Base-by-base conservation (phyloP, 2,329 filamentous ascomycete genomes). In the Pseudogymnoascus sp. region DNA sequence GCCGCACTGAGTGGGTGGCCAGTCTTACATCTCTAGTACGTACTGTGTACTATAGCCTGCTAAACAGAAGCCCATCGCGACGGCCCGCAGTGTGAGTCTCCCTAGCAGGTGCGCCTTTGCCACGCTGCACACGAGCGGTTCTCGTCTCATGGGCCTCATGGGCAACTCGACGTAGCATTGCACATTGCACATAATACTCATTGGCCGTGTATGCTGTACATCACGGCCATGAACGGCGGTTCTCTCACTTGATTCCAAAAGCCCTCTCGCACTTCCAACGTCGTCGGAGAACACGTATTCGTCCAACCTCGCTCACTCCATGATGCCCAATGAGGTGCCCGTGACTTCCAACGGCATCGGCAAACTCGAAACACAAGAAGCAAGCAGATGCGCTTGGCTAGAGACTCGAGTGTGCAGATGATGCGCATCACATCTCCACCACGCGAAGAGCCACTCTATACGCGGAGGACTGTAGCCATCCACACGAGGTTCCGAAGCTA, bases 291-390 rank as follows among this genome's bases (percentile, higher is more conserved):
- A 56, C 50, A 56, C 50, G 29, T 56, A 56, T 56, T 35, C 50
- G 29, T 56, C 50, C 50, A 35, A 56, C 46, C 23, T 35, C 29
- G 3, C 50, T 21, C 6, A 29, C 29, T 56, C 29, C 26, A 21
- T 13, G 10, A 13, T 21, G 46, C 29, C 46, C 46, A 56, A 56
- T 56, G 26, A 31, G 7, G n/a, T 35, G 11, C 10, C 50, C 35
- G 17, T 19, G 10, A 35, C 10, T 11, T 3, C 29, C 29, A 56
- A 35, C 17, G 11, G 50, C 17, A 35, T 56, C 50, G 50, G 17
- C 50, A 19, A 56, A 56, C 50, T 56, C 50, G 50, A 56, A 56
- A 56, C 50, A 56, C 50, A 33, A 56, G 50, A 56, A 56, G 50
- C n/a, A 56, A 56, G 17, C 11, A 56, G 29, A 35, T 21, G 6